These are phyloP conservation scores for Pleurotus pulmonarius DNA, from an alignment of 768 basidiomycete species.

Conservation along the genomic window DNA sequence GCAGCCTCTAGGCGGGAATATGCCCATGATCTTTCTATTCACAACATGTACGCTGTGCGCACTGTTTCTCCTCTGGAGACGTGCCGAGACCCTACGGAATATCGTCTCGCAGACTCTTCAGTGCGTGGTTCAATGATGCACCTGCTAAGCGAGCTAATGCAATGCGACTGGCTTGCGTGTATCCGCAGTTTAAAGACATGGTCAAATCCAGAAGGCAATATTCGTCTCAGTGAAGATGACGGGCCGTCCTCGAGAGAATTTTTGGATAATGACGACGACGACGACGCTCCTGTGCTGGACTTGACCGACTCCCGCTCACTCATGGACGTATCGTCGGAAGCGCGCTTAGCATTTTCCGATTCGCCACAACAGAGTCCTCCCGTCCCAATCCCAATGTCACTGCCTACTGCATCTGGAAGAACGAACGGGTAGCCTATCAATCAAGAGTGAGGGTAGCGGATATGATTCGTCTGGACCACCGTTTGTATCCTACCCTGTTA, in stretches of 20 bases:
- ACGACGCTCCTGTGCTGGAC: conserved; percentile 22
- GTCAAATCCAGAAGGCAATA: conserved; percentile 48
- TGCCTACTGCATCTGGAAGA: no score
- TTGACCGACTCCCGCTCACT: neutral
- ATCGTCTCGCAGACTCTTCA: conserved; percentile 53
- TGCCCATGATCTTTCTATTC: conserved; percentile 48
- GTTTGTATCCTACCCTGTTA: no score
- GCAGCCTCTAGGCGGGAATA: conserved; percentile 58
- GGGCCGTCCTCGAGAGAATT: conserved; percentile 70
- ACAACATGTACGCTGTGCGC: conserved; percentile 55
- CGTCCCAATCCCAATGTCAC: no score
- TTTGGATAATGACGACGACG: conserved; percentile 56
- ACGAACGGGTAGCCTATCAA: no score
- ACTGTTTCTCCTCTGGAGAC: conserved; percentile 62
- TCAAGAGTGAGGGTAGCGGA: no score
- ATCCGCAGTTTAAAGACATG: conserved; percentile 52
- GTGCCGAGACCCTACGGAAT: conserved; percentile 48
- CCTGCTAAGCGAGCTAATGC: neutral
- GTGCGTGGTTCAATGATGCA: conserved; percentile 25
- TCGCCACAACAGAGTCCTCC: neutral
- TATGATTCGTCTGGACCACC: no score
- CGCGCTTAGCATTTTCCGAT: neutral
- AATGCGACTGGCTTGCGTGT: neutral
- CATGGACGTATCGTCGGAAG: neutral
- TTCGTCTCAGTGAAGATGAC: conserved; percentile 68